Evolutionary conservation across 768 basidiomycete species (phyloP).

Genomic region (Lactarius vividus): DNA sequence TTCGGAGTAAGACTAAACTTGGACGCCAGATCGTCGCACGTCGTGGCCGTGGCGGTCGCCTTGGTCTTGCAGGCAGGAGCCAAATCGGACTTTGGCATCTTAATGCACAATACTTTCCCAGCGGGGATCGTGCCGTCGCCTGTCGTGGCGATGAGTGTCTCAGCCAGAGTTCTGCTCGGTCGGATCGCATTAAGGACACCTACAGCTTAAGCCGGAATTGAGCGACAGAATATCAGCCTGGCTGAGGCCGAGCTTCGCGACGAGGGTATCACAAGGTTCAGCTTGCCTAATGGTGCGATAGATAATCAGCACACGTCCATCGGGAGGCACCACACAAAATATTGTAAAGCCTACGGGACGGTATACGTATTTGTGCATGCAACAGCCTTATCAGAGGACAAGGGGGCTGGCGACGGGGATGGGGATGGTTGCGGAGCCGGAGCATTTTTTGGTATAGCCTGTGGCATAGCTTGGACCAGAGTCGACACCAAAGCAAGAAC

Average conservation of each 20-base stretch:
- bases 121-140: background rate
- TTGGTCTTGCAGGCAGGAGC: conserved; percentile 17
- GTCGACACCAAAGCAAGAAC: conserved; percentile 2
- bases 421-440: background rate
- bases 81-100: too few relatives aligned
- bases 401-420: background rate
- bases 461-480: background rate
- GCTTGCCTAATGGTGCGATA: background rate
- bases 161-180: background rate
- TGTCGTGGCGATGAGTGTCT: background rate
- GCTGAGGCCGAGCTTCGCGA: background rate
- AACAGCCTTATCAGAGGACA: background rate
- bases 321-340: background rate
- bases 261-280: conserved; percentile 11
- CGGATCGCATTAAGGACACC: background rate
- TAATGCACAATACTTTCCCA: background rate
- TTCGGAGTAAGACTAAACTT: background rate
- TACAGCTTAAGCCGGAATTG: conserved; percentile 14
- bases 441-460: too few relatives aligned
- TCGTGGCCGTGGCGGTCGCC: conserved; percentile 3
- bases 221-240: background rate
- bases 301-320: background rate
- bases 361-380: background rate
- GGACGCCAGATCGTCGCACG: conserved; percentile 3
- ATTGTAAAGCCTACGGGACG: background rate